Percentiles rank a stretch among this genome's conserved stretches.
phyloP scores from a whole-genome alignment of 345 rosid species.

The Hirschfeldia incana region DNA sequence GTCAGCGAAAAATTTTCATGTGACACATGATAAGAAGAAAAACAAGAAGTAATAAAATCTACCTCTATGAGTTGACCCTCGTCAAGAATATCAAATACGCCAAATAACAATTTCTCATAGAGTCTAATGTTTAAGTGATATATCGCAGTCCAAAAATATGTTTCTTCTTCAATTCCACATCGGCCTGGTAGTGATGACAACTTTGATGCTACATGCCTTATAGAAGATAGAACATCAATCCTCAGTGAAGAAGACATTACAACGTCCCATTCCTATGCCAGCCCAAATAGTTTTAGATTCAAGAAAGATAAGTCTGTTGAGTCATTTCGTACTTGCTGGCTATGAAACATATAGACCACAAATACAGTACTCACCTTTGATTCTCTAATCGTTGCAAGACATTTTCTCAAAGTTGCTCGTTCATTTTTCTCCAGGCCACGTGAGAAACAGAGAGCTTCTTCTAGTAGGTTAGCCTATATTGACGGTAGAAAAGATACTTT shows the following conservation, averaged over 20 bases:
- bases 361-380: conserved; percentile 54
- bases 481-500: conserved; percentile 8
- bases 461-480: conserved; percentile 73
- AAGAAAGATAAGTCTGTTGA: conserved; percentile 16
- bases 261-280: conserved; percentile 75
- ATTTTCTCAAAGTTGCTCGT: conserved; percentile 52
- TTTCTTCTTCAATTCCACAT: conserved; percentile 73
- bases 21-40: background rate
- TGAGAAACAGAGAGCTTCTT: conserved; percentile 70
- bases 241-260: conserved; percentile 73
- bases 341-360: conserved; percentile 26
- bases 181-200: conserved; percentile 62
- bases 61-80: conserved; percentile 95
- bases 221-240: conserved; percentile 67
- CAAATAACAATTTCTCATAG: conserved; percentile 73
- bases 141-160: conserved; percentile 71
- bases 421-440: conserved; percentile 49
- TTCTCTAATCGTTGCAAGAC: conserved; percentile 73
- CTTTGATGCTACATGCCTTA: conserved; percentile 62
- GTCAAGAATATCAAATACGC: conserved; percentile 84
- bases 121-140: conserved; percentile 80
- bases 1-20: conserved; percentile 20
- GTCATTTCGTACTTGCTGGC: conserved; percentile 14
- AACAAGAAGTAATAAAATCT: conserved; percentile 28
- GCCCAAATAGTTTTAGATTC: conserved; percentile 21